These are phyloP conservation scores for Phytophthora megakarya DNA, from an alignment of 352 stramenopile genomes.

Conservation along the genomic window DNA sequence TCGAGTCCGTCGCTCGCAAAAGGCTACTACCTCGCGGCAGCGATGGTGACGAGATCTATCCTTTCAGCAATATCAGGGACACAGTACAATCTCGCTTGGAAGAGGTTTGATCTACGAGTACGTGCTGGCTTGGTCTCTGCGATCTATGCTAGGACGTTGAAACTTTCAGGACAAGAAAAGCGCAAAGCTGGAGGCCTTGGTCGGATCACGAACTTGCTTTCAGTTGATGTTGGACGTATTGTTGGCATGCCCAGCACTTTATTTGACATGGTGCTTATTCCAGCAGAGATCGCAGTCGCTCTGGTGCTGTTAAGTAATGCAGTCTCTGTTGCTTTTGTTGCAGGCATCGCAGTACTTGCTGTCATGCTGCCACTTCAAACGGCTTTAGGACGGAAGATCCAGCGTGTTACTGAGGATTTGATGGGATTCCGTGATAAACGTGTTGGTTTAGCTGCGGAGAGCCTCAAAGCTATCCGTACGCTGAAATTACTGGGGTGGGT, in stretches of 20 bases:
- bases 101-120: constrained; percentile 77
- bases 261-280: constrained; percentile 86
- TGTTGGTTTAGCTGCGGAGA: constrained; percentile 69
- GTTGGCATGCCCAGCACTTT: constrained; percentile 69
- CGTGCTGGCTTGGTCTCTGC: constrained; percentile 69
- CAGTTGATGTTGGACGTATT: constrained; percentile 77
- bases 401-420: constrained; percentile 68
- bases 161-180: constrained; percentile 40
- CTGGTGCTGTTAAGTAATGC: constrained; percentile 74
- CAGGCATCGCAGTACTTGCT: constrained; percentile 70
- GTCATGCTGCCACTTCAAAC: constrained; percentile 90
- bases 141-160: constrained; percentile 69
- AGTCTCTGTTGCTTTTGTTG: constrained; percentile 86
- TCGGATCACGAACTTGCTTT: constrained; percentile 77
- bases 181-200: constrained; percentile 50
- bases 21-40: constrained; percentile 63
- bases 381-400: constrained; percentile 76
- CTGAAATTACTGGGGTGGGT: constrained; percentile 85
- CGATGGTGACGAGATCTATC: constrained; percentile 61
- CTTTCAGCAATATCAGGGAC: constrained; percentile 66
- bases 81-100: constrained; percentile 81
- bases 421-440: constrained; percentile 84
- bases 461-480: constrained; percentile 70
- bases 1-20: constrained; percentile 38
- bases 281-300: constrained; percentile 73